A percentile compares a stretch with the other conserved stretches of the same genome.
Evolutionary conservation across 2,329 filamentous ascomycete genomes (phyloP).

Genomic region (Alternaria tenuissima): DNA sequence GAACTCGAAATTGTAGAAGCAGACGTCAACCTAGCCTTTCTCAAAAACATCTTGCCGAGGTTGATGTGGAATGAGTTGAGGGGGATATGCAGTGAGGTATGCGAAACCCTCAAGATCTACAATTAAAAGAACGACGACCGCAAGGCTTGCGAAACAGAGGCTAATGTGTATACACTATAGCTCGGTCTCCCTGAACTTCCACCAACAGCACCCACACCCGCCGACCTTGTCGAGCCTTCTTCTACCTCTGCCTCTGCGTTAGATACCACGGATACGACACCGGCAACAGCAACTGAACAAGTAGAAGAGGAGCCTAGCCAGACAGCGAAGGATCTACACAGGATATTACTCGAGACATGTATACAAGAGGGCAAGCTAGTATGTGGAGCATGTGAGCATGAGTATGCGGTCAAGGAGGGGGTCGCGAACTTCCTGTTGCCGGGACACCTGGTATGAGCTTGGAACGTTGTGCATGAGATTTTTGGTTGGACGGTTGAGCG

Average conservation of each 20-base stretch:
- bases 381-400: constrained; percentile 90
- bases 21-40: constrained; percentile 80
- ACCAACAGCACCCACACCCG: constrained; percentile 38
- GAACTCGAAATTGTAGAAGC: constrained; percentile 87
- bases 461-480: background rate
- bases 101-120: background rate
- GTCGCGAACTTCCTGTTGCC: constrained; percentile 96
- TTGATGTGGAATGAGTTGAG: constrained; percentile 87
- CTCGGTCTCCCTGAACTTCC: constrained; percentile 81
- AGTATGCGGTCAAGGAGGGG: constrained; percentile 93
- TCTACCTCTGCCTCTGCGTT: constrained; percentile 4
- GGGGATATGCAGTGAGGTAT: constrained; percentile 77
- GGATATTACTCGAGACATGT: constrained; percentile 85
- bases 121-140: background rate
- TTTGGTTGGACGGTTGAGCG: background rate
- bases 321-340: constrained; percentile 79
- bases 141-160: background rate
- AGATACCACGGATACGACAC: constrained; percentile 45
- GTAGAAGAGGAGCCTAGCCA: constrained; percentile 70
- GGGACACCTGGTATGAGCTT: constrained; percentile 77
- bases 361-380: constrained; percentile 88
- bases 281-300: constrained; percentile 54
- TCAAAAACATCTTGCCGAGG: constrained; percentile 84
- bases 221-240: constrained; percentile 40
- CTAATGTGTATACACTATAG: constrained; percentile 54